phyloP scores from a whole-genome alignment of 345 rosid species.

The Acer campestre region DNA sequence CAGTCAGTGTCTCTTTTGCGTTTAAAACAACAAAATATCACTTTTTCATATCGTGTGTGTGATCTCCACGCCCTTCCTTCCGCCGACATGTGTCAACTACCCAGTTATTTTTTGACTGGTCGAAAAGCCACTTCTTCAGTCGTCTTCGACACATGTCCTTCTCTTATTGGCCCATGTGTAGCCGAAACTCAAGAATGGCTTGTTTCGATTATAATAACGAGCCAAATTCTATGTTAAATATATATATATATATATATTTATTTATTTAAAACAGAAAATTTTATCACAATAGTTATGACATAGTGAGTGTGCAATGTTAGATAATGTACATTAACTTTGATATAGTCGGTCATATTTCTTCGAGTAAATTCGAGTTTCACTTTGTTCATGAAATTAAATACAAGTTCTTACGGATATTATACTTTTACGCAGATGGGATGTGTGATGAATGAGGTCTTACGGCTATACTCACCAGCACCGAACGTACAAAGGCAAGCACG shows the following conservation, averaged over 20 bases:
- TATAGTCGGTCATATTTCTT: background rate
- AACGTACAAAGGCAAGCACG: conserved; percentile 83
- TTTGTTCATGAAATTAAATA: too few species aligned
- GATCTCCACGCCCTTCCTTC: background rate
- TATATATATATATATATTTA: too few species aligned
- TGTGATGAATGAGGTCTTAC: conserved; percentile 83
- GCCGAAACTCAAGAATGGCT: background rate
- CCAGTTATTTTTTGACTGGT: background rate
- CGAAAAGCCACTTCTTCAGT: background rate
- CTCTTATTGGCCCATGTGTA: background rate
- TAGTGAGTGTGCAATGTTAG: too few species aligned
- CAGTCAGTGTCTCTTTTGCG: background rate
- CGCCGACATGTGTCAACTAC: conserved; percentile 8
- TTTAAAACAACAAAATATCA: background rate
- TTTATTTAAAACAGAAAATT: too few species aligned
- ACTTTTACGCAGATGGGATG: conserved; percentile 67
- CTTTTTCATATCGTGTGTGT: background rate
- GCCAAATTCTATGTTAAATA: too few species aligned
- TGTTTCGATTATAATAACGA: background rate
- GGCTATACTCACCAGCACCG: conserved; percentile 82
- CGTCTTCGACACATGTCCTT: too few species aligned
- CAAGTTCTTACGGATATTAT: too few species aligned
- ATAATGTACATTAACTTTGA: too few species aligned
- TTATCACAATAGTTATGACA: too few species aligned
- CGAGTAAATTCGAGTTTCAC: too few species aligned